Percentiles rank a stretch among this genome's conserved stretches.
phyloP scores from a whole-genome alignment of 805 yeast species.

The Hanseniaspora hatyaiensis region DNA sequence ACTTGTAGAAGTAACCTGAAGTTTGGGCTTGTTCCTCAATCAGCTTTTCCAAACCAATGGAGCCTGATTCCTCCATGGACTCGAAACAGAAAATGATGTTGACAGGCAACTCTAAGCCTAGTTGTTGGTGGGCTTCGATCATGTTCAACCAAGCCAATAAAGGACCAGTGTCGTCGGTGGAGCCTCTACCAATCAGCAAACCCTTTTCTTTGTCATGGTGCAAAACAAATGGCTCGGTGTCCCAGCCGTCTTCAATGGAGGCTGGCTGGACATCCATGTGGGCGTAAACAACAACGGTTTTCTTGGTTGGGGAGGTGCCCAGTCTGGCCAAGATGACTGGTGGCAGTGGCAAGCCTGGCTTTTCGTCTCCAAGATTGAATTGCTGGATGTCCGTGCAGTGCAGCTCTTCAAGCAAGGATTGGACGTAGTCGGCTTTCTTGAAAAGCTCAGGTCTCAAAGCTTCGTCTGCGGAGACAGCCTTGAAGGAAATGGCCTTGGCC shows the following conservation, averaged over 20 bases:
- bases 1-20: slow-evolving; percentile 27
- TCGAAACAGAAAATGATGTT: slow-evolving; percentile 87
- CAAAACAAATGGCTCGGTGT: slow-evolving; percentile 76
- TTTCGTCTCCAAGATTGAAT: slow-evolving; percentile 77
- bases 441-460: slow-evolving; percentile 77
- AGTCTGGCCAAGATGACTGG: slow-evolving; percentile 87
- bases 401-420: slow-evolving; percentile 50
- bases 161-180: slow-evolving; percentile 98
- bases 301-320: slow-evolving; percentile 60
- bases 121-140: slow-evolving; percentile 76
- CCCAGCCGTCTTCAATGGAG: slow-evolving; percentile 83
- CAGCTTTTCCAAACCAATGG: slow-evolving; percentile 76
- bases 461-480: slow-evolving; percentile 90
- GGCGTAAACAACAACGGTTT: slow-evolving; percentile 84
- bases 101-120: slow-evolving; percentile 83
- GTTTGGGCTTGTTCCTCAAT: slow-evolving; percentile 62
- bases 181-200: slow-evolving; percentile 79
- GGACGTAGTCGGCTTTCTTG: slow-evolving; percentile 76
- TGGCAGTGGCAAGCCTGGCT: slow-evolving; percentile 74
- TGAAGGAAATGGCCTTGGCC: slow-evolving; percentile 78
- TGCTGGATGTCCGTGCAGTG: slow-evolving; percentile 77
- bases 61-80: slow-evolving; percentile 99
- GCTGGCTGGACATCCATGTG: slow-evolving; percentile 99
- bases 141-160: slow-evolving; percentile 93
- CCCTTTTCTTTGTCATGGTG: slow-evolving; percentile 50